Evolutionary conservation across 768 basidiomycete species (phyloP).

Genomic region (Mycena crocata): DNA sequence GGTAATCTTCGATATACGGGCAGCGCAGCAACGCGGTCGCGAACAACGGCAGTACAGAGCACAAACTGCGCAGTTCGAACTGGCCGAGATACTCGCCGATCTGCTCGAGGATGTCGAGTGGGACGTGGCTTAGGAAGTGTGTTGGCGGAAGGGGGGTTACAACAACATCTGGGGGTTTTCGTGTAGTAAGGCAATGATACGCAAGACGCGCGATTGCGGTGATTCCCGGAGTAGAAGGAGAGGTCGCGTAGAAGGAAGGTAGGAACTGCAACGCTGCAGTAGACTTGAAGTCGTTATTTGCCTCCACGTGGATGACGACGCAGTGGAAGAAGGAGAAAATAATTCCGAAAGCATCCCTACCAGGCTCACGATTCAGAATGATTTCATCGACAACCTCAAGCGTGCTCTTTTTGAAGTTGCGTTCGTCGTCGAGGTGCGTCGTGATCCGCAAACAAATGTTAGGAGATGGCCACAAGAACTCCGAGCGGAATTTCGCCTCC

Average conservation of each 20-base stretch:
- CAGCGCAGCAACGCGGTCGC: slow-evolving; percentile 6
- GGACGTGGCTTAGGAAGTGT: slow-evolving; percentile 10
- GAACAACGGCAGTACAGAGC: not conserved
- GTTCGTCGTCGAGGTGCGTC: slow-evolving; percentile 38
- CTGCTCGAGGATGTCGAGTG: slow-evolving; percentile 10
- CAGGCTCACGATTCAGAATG: not conserved
- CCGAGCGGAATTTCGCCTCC: not conserved
- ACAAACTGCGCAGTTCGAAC: not conserved
- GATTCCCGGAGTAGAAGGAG: slow-evolving; percentile 32
- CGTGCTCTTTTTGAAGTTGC: slow-evolving; percentile 18
- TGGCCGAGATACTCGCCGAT: not conserved
- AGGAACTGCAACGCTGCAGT: slow-evolving; percentile 36
- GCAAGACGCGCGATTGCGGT: slow-evolving; percentile 27
- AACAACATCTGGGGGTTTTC: too few relatives aligned
- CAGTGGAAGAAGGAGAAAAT: slow-evolving; percentile 38
- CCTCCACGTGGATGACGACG: slow-evolving; percentile 29
- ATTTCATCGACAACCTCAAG: slow-evolving; percentile 23
- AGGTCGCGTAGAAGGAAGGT: slow-evolving; percentile 27
- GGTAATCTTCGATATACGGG: slow-evolving; percentile 16
- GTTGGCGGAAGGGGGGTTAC: not conserved
- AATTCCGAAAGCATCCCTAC: slow-evolving; percentile 18
- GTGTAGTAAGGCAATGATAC: not conserved
- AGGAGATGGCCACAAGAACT: slow-evolving; percentile 7
- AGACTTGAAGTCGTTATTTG: slow-evolving; percentile 7
- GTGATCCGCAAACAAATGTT: slow-evolving; percentile 28